Conservation (phyloP, 768 basidiomycete species). For the Tricholoma flavovirens region DNA sequence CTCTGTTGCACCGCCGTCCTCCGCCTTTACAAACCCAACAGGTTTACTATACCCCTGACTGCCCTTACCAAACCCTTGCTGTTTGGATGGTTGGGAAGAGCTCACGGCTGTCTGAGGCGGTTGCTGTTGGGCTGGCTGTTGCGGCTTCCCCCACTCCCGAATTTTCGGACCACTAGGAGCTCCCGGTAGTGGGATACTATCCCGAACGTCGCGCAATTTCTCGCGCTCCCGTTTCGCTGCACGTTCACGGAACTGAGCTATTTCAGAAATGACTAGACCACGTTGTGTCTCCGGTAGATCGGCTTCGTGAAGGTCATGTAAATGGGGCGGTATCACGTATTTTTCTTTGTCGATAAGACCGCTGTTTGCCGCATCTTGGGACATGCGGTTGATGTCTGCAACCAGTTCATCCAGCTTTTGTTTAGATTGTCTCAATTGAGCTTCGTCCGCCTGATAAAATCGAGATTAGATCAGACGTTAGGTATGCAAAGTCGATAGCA, state of each 20-base stretch:
- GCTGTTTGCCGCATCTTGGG: constrained; percentile 68
- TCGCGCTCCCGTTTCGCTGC: constrained; percentile 89
- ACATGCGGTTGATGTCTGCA: constrained; percentile 63
- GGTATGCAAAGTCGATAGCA: neutral
- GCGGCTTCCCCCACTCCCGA: constrained; percentile 74
- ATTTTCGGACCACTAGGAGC: constrained; percentile 71
- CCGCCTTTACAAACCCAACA: constrained; percentile 76
- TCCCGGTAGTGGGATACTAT: constrained; percentile 41
- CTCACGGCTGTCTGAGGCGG: constrained; percentile 24
- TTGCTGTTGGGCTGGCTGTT: constrained; percentile 13
- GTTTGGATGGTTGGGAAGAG: constrained; percentile 30
- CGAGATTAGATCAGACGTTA: constrained; percentile 2
- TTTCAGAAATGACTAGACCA: constrained; percentile 91
- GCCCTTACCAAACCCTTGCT: constrained; percentile 56
- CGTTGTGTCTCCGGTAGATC: constrained; percentile 93
- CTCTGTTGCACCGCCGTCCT: constrained; percentile 30
- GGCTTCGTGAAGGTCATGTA: constrained; percentile 93
- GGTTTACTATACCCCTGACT: constrained; percentile 77
- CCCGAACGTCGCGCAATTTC: constrained; percentile 74
- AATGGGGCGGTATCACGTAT: constrained; percentile 91
- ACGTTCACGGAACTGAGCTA: constrained; percentile 92
- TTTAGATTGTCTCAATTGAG: constrained; percentile 55
- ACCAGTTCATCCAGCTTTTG: constrained; percentile 60
- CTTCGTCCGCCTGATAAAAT: constrained; percentile 60
- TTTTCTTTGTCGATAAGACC: constrained; percentile 80